A percentile compares a stretch with the other conserved stretches of the same genome.
Evolutionary conservation across 495 filamentous ascomycete genomes (phyloP).

Genomic region (Tuber umbilicatum): DNA sequence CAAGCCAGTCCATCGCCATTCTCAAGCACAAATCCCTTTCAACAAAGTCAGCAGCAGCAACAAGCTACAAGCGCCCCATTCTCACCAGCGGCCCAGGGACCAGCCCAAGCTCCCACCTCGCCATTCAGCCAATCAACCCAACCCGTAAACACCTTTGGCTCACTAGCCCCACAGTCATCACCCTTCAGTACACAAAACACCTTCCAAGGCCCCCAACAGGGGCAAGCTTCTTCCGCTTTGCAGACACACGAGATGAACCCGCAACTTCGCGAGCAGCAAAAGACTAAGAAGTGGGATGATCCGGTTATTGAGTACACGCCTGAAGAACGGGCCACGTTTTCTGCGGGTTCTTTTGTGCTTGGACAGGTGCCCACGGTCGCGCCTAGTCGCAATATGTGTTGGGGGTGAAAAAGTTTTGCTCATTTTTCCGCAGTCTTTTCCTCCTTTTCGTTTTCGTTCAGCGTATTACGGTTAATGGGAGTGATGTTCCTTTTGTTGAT

Average conservation of each 20-base stretch:
- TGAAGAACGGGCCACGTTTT: conserved; percentile 29
- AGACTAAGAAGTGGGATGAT: conserved; percentile 40
- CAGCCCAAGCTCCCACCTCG: conserved; percentile 9
- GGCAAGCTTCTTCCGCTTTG: not conserved
- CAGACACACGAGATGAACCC: conserved; percentile 18
- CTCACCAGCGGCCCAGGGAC: not conserved
- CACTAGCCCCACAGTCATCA: conserved; percentile 15
- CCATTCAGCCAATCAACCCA: conserved; percentile 19
- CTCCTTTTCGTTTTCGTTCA: not conserved
- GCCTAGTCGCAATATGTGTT: conserved; percentile 40
- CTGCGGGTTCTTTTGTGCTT: conserved; percentile 26
- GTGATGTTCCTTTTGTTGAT: not conserved
- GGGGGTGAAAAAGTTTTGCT: conserved; percentile 15
- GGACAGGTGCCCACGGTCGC: conserved; percentile 37
- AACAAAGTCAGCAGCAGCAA: conserved; percentile 20
- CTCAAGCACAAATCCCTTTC: conserved; percentile 30
- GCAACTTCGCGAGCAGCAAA: conserved; percentile 28
- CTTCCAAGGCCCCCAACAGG: conserved; percentile 29
- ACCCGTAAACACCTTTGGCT: conserved; percentile 14
- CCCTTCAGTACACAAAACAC: conserved; percentile 28
- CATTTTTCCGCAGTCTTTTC: not conserved
- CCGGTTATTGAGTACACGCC: conserved; percentile 33
- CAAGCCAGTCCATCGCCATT: conserved; percentile 21
- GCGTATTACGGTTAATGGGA: not conserved
- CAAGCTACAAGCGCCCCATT: conserved; percentile 23